phyloP scores from a whole-genome alignment of 169 alveolate species.

The Theileria sp. region DNA sequence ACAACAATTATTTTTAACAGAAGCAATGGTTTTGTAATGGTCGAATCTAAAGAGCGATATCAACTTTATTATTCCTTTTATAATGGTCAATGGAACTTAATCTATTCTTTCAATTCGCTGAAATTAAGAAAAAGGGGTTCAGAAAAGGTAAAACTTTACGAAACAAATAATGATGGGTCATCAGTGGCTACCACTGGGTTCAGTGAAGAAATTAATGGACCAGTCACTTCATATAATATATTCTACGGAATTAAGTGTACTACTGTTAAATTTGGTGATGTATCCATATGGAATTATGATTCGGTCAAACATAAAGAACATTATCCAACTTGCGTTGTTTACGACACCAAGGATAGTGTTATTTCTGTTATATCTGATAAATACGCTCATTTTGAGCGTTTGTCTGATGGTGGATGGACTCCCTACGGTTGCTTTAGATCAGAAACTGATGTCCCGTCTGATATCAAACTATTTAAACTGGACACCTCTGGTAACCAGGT shows the following conservation, averaged over 20 bases:
- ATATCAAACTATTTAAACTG: too few species aligned
- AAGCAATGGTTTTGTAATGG: neutral
- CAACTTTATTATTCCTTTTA: neutral
- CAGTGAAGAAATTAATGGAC: neutral
- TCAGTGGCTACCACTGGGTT: neutral
- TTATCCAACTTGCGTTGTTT: neutral
- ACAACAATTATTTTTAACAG: neutral
- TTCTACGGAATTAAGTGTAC: neutral
- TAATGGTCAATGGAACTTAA: neutral
- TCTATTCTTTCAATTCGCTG: neutral
- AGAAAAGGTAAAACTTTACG: neutral
- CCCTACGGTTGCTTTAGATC: too few species aligned
- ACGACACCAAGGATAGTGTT: neutral
- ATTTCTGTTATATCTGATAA: neutral
- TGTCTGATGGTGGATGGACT: too few species aligned
- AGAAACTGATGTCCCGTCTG: too few species aligned
- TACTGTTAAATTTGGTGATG: neutral
- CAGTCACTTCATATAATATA: neutral
- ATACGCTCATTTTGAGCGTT: neutral
- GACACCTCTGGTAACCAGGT: too few species aligned
- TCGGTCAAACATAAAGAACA: neutral
- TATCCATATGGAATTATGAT: neutral
- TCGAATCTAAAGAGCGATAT: neutral
- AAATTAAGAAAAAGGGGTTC: neutral
- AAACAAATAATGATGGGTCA: neutral